Percentiles rank a stretch among this genome's conserved stretches.
These are phyloP conservation scores for Aquanectria penicillioides DNA, from an alignment of 2,329 filamentous ascomycete genomes.

Conservation along the genomic window DNA sequence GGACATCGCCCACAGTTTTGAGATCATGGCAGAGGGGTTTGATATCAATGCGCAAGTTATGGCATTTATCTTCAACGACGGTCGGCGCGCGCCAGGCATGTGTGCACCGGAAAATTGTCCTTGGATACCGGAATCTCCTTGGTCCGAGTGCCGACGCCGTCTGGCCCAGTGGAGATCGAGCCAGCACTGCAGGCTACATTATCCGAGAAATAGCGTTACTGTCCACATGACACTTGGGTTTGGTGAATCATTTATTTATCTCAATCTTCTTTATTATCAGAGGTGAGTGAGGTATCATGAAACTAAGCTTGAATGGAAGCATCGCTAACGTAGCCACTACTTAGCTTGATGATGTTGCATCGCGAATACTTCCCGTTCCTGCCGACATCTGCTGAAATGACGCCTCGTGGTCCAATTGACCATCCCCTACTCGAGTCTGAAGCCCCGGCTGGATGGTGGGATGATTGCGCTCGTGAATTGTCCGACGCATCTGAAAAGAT, in stretches of 20 bases:
- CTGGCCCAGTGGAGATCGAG: conserved; percentile 48
- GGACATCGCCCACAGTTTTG: conserved; percentile 34
- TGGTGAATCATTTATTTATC: conserved; percentile 53
- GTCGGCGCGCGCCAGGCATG: conserved; percentile 52
- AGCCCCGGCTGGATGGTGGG: conserved; percentile 53
- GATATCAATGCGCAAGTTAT: conserved; percentile 55
- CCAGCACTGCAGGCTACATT: conserved; percentile 49
- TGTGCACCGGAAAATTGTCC: conserved; percentile 51
- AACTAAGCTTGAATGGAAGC: too few species aligned
- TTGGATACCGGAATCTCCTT: conserved; percentile 49
- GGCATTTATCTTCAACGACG: conserved; percentile 54
- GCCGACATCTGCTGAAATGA: conserved; percentile 44
- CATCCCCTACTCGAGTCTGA: conserved; percentile 50
- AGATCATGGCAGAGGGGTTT: conserved; percentile 53
- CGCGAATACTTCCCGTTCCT: conserved; percentile 57
- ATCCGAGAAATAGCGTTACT: conserved; percentile 49
- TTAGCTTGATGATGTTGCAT: conserved; percentile 53
- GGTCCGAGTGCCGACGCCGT: conserved; percentile 43
- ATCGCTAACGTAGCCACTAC: too few species aligned
- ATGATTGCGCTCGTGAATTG: conserved; percentile 48
- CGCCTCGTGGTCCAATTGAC: conserved; percentile 52
- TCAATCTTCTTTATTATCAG: conserved; percentile 56
- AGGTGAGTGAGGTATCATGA: too few species aligned
- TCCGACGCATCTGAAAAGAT: conserved; percentile 51
- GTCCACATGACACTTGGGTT: conserved; percentile 52